A percentile compares a stretch with the other conserved stretches of the same genome.
Evolutionary conservation across 1,284 basidiomycete genomes (phyloP).

Genomic region (Fomitopsis palustris): DNA sequence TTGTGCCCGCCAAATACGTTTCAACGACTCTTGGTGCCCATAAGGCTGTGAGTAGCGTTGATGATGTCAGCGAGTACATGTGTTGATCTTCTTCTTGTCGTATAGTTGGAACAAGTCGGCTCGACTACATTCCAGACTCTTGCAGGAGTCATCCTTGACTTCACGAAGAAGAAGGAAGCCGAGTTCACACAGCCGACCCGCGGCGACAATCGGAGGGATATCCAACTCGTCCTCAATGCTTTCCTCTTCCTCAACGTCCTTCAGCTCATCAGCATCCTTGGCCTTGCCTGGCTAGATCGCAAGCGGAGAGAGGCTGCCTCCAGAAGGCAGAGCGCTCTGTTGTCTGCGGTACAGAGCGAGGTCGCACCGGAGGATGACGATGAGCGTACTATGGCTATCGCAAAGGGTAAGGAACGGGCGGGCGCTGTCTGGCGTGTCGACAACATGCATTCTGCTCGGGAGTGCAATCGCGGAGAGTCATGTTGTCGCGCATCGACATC

Average conservation of each 20-base stretch:
- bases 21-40: slow-evolving; percentile 78
- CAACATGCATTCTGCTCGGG: neutral
- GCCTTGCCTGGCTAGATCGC: slow-evolving; percentile 44
- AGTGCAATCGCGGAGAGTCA: slow-evolving; percentile 9
- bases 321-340: slow-evolving; percentile 15
- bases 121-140: slow-evolving; percentile 70
- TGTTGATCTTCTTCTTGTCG: neutral
- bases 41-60: slow-evolving; percentile 57
- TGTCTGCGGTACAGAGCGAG: slow-evolving; percentile 13
- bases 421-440: slow-evolving; percentile 2
- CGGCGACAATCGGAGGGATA: slow-evolving; percentile 23
- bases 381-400: slow-evolving; percentile 9
- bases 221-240: slow-evolving; percentile 53
- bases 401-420: slow-evolving; percentile 5
- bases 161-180: slow-evolving; percentile 30
- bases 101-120: slow-evolving; percentile 69
- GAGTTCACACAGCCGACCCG: slow-evolving; percentile 5
- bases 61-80: neutral
- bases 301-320: slow-evolving; percentile 28
- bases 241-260: slow-evolving; percentile 59
- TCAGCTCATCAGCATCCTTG: slow-evolving; percentile 51
- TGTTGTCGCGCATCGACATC: slow-evolving; percentile 15
- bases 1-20: slow-evolving; percentile 69
- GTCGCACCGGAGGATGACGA: slow-evolving; percentile 9
- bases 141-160: slow-evolving; percentile 61